Percentiles rank a stretch among this genome's conserved stretches.
Conservation (phyloP, 2,329 filamentous ascomycete genomes). For the Pseudogymnoascus sp. region DNA sequence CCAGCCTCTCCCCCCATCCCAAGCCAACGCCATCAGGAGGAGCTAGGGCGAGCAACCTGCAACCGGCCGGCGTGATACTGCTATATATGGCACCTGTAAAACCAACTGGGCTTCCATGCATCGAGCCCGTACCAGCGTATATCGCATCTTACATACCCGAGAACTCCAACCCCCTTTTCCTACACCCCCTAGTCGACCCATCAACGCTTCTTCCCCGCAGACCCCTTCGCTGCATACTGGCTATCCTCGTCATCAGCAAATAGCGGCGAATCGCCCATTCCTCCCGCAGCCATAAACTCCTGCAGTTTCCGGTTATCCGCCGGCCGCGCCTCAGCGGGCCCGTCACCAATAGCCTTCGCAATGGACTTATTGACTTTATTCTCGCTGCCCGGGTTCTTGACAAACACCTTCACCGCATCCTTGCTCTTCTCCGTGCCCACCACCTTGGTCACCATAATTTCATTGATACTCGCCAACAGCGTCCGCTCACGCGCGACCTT, state of each 20-base stretch:
- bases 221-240: conserved; percentile 31
- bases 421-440: conserved; percentile 37
- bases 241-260: conserved; percentile 55
- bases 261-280: conserved; percentile 72
- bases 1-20: neutral
- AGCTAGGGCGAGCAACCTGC: neutral
- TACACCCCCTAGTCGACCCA: neutral
- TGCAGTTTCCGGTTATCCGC: conserved; percentile 56
- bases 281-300: conserved; percentile 79
- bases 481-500: conserved; percentile 78
- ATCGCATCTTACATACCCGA: neutral
- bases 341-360: conserved; percentile 24
- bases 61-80: neutral
- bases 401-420: conserved; percentile 61
- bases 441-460: conserved; percentile 52
- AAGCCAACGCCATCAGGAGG: conserved; percentile 7
- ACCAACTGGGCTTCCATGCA: neutral
- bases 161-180: neutral
- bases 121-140: conserved; percentile 1
- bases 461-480: conserved; percentile 71
- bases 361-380: conserved; percentile 35
- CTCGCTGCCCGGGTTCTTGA: conserved; percentile 54
- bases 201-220: neutral
- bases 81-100: neutral
- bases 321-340: conserved; percentile 51